These are phyloP conservation scores for Juncus inflexus DNA, from an alignment of 176 grass and related monocot species.

Conservation along the genomic window DNA sequence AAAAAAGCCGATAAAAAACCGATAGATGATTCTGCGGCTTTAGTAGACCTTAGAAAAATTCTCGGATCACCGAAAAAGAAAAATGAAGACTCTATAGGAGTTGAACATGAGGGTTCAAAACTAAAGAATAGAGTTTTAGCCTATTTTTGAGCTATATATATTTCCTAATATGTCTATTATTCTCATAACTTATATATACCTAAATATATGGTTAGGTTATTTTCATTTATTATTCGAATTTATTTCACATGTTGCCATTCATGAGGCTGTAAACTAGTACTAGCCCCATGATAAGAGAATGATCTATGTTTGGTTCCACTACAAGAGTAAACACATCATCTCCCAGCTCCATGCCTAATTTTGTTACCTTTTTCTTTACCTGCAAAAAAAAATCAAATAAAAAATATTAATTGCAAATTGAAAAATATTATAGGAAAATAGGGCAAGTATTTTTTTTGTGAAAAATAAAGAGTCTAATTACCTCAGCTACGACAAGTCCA, in stretches of 20 bases:
- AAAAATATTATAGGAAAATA: too few species aligned
- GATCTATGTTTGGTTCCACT: conserved; percentile 32
- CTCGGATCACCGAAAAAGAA: background rate
- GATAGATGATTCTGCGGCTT: too few species aligned
- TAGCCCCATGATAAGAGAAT: conserved; percentile 49
- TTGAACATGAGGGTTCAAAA: too few species aligned
- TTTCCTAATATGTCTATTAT: too few species aligned
- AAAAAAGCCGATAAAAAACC: too few species aligned
- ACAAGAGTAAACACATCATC: conserved; percentile 57
- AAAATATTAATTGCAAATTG: background rate
- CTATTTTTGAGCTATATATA: too few species aligned
- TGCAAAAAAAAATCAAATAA: conserved; percentile 17
- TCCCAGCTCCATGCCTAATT: conserved; percentile 44
- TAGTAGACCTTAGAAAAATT: too few species aligned
- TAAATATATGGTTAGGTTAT: too few species aligned
- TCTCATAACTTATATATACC: too few species aligned
- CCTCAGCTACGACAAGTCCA: conserved; percentile 46
- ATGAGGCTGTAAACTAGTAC: conserved; percentile 58
- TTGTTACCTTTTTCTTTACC: conserved; percentile 68
- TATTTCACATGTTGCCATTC: conserved; percentile 31
- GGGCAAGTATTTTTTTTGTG: too few species aligned
- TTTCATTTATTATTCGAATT: background rate
- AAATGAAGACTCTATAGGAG: conserved; percentile 4
- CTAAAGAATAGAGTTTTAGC: too few species aligned
- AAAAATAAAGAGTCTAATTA: background rate